Evolutionary conservation across 2,329 filamentous ascomycete species (phyloP), one percentile per base, ranked within the genome.

Genomic region (Diaporthe aspalathi): DNA sequence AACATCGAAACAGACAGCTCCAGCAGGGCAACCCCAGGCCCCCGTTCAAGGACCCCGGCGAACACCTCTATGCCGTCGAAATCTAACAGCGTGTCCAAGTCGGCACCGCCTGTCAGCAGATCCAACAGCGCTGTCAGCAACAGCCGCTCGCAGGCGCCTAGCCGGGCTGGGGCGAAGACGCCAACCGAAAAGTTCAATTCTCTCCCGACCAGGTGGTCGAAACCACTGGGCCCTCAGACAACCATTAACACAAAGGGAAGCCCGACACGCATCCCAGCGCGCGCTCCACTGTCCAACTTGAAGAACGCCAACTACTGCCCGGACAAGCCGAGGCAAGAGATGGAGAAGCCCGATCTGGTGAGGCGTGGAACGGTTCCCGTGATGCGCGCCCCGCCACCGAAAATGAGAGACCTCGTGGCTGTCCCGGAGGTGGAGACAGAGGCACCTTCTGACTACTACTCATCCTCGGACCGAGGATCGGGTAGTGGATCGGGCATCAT

Each of bases 391-490:
- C 94, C 94, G 45, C 95, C 95, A 16, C 95, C 95, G 62, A 96
- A 94, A 80, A 98, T 98, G 94, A 91, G 95, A 74, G 94, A 97
- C 52, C 86, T 98, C 65, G 78, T 83, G 57, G 82, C 84, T 9
- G 81, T 85, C 11, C 84, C 86, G 2, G 85, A 88, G 65, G 81
- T 90, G 22, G 85, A 88, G 63, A 81, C 90, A 22, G 85, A 87
- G 72, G 85, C 86, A 0, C 86, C 86, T 0, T 75, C 74, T 17
- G 86, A 85, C 74, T 83, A 83, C 7, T 89, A 88, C 76, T 85
- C 84, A 62, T 78, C 82, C 14, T 77, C 82, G 1, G 87, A 85
- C 16, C 81, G 89, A 6, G 80, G 81, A 3, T 85, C 87, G 4
- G 87, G 89, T 81, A 83, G 89, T 5, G 80, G 81, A 3, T 85